Evolutionary conservation across 1,139 yeast genomes (phyloP).

Genomic region (Blastobotrys petasosporus): DNA sequence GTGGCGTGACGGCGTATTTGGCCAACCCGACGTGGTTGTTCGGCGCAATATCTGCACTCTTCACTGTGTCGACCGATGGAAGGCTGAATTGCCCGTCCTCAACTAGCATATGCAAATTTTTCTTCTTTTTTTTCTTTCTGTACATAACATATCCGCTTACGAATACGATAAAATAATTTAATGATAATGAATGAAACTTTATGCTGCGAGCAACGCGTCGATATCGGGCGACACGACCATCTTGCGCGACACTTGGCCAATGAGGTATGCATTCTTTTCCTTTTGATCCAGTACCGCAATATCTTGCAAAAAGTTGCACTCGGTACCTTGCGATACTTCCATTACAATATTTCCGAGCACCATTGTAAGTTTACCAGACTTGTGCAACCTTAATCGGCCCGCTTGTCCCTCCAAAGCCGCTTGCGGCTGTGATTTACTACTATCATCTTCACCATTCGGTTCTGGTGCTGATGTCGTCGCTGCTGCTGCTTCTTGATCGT

Average conservation of each 20-base stretch:
- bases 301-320: constrained; percentile 69
- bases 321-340: constrained; percentile 70
- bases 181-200: background rate
- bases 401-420: constrained; percentile 46
- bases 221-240: constrained; percentile 48
- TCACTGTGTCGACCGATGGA: constrained; percentile 21
- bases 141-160: background rate
- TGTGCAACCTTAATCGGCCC: constrained; percentile 69
- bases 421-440: constrained; percentile 2
- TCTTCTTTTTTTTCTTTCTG: background rate
- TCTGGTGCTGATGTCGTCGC: constrained; percentile 17
- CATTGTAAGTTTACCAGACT: constrained; percentile 73
- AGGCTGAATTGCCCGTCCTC: background rate
- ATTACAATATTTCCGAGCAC: constrained; percentile 64
- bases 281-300: constrained; percentile 54
- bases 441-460: constrained; percentile 17
- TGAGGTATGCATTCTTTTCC: constrained; percentile 43
- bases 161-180: background rate
- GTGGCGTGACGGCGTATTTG: constrained; percentile 48
- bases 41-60: constrained; percentile 22
- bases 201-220: constrained; percentile 12
- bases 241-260: constrained; percentile 60
- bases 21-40: constrained; percentile 13
- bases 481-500: constrained; percentile 6
- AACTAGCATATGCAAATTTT: background rate